Base-by-base conservation (phyloP, 2,329 filamentous ascomycete species). In the Cladorrhinum sp. region DNA sequence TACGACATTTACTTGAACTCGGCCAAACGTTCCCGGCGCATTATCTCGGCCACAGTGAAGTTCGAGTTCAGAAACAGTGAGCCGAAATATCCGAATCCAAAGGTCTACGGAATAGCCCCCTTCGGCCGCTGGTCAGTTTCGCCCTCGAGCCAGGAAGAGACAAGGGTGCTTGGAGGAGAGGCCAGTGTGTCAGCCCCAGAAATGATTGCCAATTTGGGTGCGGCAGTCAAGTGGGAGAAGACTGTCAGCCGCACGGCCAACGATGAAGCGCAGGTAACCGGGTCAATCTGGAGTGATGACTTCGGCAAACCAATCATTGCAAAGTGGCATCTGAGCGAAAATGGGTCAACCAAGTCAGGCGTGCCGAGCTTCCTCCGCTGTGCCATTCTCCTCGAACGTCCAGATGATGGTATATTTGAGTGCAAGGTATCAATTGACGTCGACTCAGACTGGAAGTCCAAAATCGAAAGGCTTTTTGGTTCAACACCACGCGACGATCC, bases 351-450 rank as follows among this genome's bases (percentile, higher is more conserved):
- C 46, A 62, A 58, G 62, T 55, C 60, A n/a, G 62, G 62, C 1
- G 60, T 64, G 9, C 62, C 62, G 2, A 57, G 18, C 9, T 57
- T 54, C 21, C 21, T 64, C 8, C 55, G 53, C 28, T 57, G 52
- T 50, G 60, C 53, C 9, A 62, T 64, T 10, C 12, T 64, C 18
- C 53, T 64, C 24, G 14, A 80, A 76, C 5, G 81, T 73, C 33
- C 72, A 75, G 33, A 82, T 71, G 0, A 80, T 78, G 0, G 73
- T 72, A 12, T 67, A 65, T 64, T 79, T 79, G 57, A 83, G 69
- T 0, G 79, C 77, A 58, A 70, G 63, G 53, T 64, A 6, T 55
- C 52, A 16, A 62, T 64, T 18, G 23, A 58, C 33, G 48, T 50
- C 20, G 50, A 64, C n/a, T 18, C 60, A 10, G 62, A 64, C 53